Evolutionary conservation across 1,139 yeast genomes (phyloP), one percentile per base, ranked within the genome.

Genomic region (Hansenula anomala): DNA sequence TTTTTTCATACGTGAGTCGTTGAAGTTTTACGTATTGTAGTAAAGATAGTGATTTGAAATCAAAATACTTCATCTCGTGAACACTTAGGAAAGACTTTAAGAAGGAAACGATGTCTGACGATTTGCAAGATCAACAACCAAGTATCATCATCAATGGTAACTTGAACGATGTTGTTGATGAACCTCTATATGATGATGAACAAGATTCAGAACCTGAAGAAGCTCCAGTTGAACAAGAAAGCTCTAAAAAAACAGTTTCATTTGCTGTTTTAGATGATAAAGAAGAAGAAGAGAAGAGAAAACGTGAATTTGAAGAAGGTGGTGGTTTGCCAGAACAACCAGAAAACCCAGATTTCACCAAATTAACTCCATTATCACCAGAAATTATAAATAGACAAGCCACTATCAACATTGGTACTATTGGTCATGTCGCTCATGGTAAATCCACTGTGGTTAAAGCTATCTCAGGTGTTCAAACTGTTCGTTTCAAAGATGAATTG

Each of bases 401-500:
- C 43, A 94, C 99, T 40, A 89, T 94, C 60, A 94, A 94, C 67
- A 94, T 94, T 58, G 99, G 99, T 66, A 94, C 98, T 45, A 92
- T 92, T 66, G 98, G 98, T 47, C 98, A 92, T 66, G 99, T 94
- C 56, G 98, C 97, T 43, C 99, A 94, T 72, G 99, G 99, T 69
- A 94, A 94, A 66, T 84, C 96, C 38, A 94, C 99, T 11, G 98
- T 94, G 40, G 98, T 94, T 38, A 86, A 95, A 69, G 99, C 99
- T 49, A 94, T 94, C 52, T 90, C 97, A 3, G 98, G 98, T 43
- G 97, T 94, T 33, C 98, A 92, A 66, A 94, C 98, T 15, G 98
- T 94, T 51, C 86, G 98, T 68, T 94, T 94, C 76, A 92, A 90
- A 75, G 96, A 90, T 68, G 97, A 92, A 65, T 77, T 94, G 62